phyloP scores from a whole-genome alignment of 1,284 basidiomycete genomes.

The Jaminaea rosea region DNA sequence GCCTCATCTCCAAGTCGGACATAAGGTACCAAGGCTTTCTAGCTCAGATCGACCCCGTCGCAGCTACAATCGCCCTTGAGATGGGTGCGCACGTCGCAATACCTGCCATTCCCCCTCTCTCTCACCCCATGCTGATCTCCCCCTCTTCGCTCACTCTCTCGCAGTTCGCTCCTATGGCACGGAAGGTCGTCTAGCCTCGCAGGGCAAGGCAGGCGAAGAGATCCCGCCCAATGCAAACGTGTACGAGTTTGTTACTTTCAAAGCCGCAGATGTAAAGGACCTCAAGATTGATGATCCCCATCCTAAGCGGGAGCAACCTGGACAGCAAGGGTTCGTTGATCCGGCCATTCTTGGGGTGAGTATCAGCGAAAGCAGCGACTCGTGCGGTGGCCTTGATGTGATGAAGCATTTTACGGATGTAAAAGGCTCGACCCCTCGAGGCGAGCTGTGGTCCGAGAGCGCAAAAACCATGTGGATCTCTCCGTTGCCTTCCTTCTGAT shows the following conservation, averaged over 20 bases:
- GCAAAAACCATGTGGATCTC: constrained; percentile 61
- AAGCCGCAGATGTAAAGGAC: constrained; percentile 49
- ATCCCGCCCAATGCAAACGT: constrained; percentile 47
- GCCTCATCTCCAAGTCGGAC: constrained; percentile 79
- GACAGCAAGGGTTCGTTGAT: constrained; percentile 23
- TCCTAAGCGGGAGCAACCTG: constrained; percentile 19
- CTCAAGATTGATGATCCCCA: constrained; percentile 48
- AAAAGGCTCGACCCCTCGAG: constrained; percentile 52
- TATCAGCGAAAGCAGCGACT: constrained; percentile 1
- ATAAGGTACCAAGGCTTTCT: constrained; percentile 79
- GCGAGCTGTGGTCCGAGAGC: constrained; percentile 58
- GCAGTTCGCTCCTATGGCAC: constrained; percentile 83
- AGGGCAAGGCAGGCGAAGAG: constrained; percentile 50
- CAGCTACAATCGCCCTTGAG: constrained; percentile 74
- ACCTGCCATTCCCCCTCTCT: not conserved
- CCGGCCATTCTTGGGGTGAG: constrained; percentile 41
- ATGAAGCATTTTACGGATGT: constrained; percentile 58
- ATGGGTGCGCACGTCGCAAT: constrained; percentile 56
- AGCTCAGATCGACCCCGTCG: constrained; percentile 69
- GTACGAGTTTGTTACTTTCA: constrained; percentile 54
- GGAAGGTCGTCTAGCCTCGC: constrained; percentile 59
- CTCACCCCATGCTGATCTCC: not conserved
- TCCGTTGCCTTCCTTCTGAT: constrained; percentile 69
- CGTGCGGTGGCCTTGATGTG: constrained; percentile 5
- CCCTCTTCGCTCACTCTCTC: not conserved